phyloP scores from a whole-genome alignment of 1,284 basidiomycete genomes.

The Ceratobasidium theobromae region DNA sequence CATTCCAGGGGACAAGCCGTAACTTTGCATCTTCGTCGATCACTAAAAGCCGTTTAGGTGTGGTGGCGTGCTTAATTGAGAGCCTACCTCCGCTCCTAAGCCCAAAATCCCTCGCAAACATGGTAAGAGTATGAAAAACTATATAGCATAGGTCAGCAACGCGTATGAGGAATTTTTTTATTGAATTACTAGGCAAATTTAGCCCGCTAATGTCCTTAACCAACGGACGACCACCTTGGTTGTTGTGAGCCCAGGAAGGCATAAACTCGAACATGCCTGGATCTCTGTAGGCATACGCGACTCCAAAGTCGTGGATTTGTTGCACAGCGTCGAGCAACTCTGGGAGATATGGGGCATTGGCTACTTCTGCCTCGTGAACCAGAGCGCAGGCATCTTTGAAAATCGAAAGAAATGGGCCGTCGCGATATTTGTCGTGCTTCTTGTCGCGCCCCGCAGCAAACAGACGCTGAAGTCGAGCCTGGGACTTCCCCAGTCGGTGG shows the following conservation, averaged over 20 bases:
- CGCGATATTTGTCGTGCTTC: not conserved
- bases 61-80: not conserved
- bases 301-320: not conserved
- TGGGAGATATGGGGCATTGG: not conserved
- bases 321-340: not conserved
- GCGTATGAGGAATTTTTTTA: not conserved
- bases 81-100: too few relatives aligned
- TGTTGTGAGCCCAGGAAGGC: constrained; percentile 24
- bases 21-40: not conserved
- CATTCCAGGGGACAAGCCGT: not conserved
- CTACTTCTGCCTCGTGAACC: not conserved
- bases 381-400: constrained; percentile 3
- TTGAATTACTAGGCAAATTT: not conserved
- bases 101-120: too few relatives aligned
- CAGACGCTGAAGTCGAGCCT: not conserved
- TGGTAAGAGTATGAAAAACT: too few relatives aligned
- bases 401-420: not conserved
- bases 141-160: not conserved
- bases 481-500: too few relatives aligned
- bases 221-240: not conserved
- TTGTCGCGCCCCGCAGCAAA: not conserved
- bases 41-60: not conserved
- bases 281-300: not conserved
- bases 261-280: constrained; percentile 11
- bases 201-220: not conserved